phyloP scores from a whole-genome alignment of 108 stramenopile genomes.

The Bacterosira constricta region DNA sequence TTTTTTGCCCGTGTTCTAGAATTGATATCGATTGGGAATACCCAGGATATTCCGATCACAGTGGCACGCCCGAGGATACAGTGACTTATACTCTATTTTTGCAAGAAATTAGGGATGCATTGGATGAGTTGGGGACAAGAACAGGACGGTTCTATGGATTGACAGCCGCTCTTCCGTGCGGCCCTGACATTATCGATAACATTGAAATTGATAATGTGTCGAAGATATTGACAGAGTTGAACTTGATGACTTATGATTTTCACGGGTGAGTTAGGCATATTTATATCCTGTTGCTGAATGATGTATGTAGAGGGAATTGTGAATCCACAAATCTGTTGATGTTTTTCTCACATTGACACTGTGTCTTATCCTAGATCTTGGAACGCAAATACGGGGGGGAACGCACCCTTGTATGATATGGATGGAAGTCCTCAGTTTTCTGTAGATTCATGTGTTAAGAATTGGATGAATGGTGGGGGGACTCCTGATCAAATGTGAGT shows the following conservation, averaged over 20 bases:
- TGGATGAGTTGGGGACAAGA: slow-evolving; percentile 10
- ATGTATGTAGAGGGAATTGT: not conserved
- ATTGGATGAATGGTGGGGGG: slow-evolving; percentile 11
- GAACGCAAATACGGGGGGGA: slow-evolving; percentile 7
- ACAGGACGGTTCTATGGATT: slow-evolving; percentile 25
- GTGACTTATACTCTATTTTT: slow-evolving; percentile 19
- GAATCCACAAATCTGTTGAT: not conserved
- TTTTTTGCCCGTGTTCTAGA: not conserved
- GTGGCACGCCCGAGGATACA: slow-evolving; percentile 23
- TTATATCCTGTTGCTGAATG: not conserved
- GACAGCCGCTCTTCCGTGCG: slow-evolving; percentile 38
- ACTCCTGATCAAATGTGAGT: slow-evolving; percentile 11
- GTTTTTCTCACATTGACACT: slow-evolving; percentile 18
- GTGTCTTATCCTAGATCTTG: not conserved
- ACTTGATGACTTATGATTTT: slow-evolving; percentile 55
- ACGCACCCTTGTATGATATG: slow-evolving; percentile 30
- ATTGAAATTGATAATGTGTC: slow-evolving; percentile 32
- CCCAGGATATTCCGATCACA: slow-evolving; percentile 23
- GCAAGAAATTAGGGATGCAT: slow-evolving; percentile 8
- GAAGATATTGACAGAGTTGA: slow-evolving; percentile 30
- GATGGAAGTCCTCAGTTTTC: slow-evolving; percentile 5
- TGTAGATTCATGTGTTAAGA: slow-evolving; percentile 10
- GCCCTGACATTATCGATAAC: slow-evolving; percentile 25
- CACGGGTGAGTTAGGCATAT: slow-evolving; percentile 24
- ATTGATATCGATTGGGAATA: slow-evolving; percentile 25